These are phyloP conservation scores for Phytophthora constricta DNA, from an alignment of 352 stramenopile genomes.

Conservation along the genomic window DNA sequence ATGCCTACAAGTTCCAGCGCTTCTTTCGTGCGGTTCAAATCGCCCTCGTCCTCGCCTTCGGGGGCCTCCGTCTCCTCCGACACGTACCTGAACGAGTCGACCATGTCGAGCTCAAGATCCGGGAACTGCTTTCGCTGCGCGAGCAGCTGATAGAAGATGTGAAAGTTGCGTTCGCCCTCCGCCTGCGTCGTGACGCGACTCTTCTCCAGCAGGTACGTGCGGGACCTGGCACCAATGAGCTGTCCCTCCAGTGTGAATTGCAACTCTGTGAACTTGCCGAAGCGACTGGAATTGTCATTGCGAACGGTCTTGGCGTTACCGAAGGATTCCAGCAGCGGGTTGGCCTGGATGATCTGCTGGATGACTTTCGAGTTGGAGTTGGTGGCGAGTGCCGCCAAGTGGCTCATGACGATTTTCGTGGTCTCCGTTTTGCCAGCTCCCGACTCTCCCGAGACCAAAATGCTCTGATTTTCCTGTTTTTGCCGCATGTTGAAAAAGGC, in stretches of 20 bases:
- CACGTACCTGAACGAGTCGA: conserved; percentile 77
- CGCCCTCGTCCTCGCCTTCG: conserved; percentile 60
- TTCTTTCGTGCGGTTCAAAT: conserved; percentile 76
- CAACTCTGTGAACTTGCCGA: conserved; percentile 89
- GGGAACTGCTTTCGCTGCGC: conserved; percentile 62
- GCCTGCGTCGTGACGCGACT: conserved; percentile 90
- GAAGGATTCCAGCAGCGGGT: conserved; percentile 87
- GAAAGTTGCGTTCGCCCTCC: conserved; percentile 91
- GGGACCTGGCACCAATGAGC: conserved; percentile 80
- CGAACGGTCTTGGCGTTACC: conserved; percentile 88
- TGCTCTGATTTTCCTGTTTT: conserved; percentile 91
- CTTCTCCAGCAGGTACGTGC: conserved; percentile 94
- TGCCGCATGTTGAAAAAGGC: conserved; percentile 84
- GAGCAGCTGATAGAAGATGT: conserved; percentile 95
- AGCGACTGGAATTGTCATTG: conserved; percentile 88
- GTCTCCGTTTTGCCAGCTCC: conserved; percentile 97
- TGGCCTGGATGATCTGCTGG: conserved; percentile 95
- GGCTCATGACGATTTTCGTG: conserved; percentile 96
- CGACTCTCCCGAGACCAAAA: conserved; percentile 95
- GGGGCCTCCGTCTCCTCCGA: conserved; percentile 41
- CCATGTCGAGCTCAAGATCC: conserved; percentile 56
- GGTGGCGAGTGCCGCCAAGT: conserved; percentile 88
- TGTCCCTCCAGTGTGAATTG: conserved; percentile 78
- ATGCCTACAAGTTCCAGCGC: conserved; percentile 92
- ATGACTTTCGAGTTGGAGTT: conserved; percentile 91